Evolutionary conservation across 805 yeast genomes (phyloP), one percentile per base, ranked within the genome.

Genomic region (Myxozyma mucilagina): DNA sequence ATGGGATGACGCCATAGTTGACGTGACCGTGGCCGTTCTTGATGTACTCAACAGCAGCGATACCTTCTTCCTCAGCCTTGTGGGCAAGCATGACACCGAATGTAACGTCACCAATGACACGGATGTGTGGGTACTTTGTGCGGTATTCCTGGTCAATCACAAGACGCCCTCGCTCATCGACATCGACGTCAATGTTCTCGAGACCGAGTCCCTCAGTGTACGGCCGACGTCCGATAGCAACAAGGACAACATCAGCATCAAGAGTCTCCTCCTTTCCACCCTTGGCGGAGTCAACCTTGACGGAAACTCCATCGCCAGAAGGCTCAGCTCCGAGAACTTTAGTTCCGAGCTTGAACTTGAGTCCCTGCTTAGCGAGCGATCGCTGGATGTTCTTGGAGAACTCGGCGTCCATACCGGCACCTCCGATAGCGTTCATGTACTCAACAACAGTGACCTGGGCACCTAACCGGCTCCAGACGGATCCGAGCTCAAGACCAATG

Each of bases 21-120:
- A 94, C 98, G 76, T 94, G 99, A 63, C 99, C 99, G 74, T 88
- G 89, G 68, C 98, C 99, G 69, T 78, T 78, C 82, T 90, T 90
- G 76, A 94, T 84, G 81, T 85, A 89, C 80, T 94, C 99, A 68
- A 83, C 98, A 68, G 97, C 98, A 60, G 99, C 99, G 70, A 94
- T 87, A 79, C 97, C 99, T 82, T 94, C 99, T 77, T 94, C 99
- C 82, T 94, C 99, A 66, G 99, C 99, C 83, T 94, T 94, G 84
- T 94, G 99, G 67, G 99, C 99, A 79, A 94, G 84, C 99, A 94
- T 94, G 71, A 96, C 93, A 71, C 99, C 99, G 72, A 90, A 94
- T 45, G 99, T 94, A 59, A 87, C 97, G 74, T 94, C 99, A 77
- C 99, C 99, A 77, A 94, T 90, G 72, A 91, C 96, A 78, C 96